A percentile compares a stretch with the other conserved stretches of the same genome.
Conservation (phyloP, 1,284 basidiomycete species). For the Phylloboletellus chloephorus region DNA sequence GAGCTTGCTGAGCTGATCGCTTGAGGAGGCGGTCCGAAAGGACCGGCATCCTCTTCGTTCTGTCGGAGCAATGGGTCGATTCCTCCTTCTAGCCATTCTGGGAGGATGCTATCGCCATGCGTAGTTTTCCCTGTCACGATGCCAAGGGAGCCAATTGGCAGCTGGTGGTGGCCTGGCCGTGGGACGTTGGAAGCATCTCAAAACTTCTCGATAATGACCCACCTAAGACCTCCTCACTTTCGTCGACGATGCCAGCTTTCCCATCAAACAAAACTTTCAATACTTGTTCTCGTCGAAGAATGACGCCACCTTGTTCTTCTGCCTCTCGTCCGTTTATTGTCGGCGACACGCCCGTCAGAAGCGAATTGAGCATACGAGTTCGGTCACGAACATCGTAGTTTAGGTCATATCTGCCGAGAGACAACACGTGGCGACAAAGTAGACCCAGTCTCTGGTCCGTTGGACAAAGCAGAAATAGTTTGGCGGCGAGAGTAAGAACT, state of each 20-base stretch:
- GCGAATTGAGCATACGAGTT: constrained; percentile 69
- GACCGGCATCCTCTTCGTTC: constrained; percentile 49
- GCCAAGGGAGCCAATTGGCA: constrained; percentile 53
- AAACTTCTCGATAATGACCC: constrained; percentile 1
- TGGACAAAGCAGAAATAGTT: constrained; percentile 71
- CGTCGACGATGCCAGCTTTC: constrained; percentile 46
- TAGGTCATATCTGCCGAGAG: constrained; percentile 81
- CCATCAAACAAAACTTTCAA: constrained; percentile 73
- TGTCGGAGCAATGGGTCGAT: constrained; percentile 53
- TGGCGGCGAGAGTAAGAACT: constrained; percentile 75
- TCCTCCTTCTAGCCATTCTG: constrained; percentile 60
- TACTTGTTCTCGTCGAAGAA: constrained; percentile 78
- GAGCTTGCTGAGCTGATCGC: constrained; percentile 37
- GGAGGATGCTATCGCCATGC: constrained; percentile 40
- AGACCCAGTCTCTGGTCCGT: constrained; percentile 45
- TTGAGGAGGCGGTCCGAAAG: constrained; percentile 31
- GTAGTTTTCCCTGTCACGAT: constrained; percentile 51
- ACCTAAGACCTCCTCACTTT: constrained; percentile 29
- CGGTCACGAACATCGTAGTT: constrained; percentile 89
- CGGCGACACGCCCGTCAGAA: constrained; percentile 47
- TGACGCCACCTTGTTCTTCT: constrained; percentile 57
- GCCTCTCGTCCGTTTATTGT: constrained; percentile 26
- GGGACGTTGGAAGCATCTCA: constrained; percentile 1
- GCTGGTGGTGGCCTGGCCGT: constrained; percentile 36
- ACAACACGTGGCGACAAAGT: constrained; percentile 69